Conservation (phyloP, 2,329 filamentous ascomycete species). For the Elsinoe necatrix region DNA sequence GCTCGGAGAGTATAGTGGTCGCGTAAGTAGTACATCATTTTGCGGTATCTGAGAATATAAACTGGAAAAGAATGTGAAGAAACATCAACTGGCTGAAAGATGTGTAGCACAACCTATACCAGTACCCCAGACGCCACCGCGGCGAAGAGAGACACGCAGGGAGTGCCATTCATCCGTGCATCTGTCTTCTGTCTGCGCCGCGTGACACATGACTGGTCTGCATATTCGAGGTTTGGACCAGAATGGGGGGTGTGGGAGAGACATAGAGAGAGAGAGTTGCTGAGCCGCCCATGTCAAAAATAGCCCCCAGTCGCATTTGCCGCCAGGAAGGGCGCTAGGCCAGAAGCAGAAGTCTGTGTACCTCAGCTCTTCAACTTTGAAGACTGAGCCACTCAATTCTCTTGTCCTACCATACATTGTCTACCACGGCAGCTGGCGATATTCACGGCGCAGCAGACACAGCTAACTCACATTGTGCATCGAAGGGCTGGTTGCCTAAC, state of each 20-base stretch:
- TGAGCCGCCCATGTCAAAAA: constrained; percentile 1
- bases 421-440: not conserved
- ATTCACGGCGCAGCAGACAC: not conserved
- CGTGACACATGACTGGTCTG: not conserved
- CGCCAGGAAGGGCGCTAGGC: not conserved
- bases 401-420: not conserved
- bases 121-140: not conserved
- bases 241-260: not conserved
- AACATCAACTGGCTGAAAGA: not conserved
- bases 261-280: not conserved
- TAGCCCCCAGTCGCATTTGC: not conserved
- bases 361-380: not conserved
- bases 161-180: not conserved
- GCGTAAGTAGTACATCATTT: not conserved
- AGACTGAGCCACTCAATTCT: not conserved
- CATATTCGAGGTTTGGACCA: not conserved
- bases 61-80: not conserved
- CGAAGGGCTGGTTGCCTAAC: not conserved
- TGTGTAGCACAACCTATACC: not conserved
- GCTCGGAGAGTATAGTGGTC: not conserved
- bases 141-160: not conserved
- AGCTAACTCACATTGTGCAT: not conserved
- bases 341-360: not conserved
- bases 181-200: not conserved
- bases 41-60: not conserved